phyloP scores from a whole-genome alignment of 257 asterid species.

The Scutellaria galericulata region DNA sequence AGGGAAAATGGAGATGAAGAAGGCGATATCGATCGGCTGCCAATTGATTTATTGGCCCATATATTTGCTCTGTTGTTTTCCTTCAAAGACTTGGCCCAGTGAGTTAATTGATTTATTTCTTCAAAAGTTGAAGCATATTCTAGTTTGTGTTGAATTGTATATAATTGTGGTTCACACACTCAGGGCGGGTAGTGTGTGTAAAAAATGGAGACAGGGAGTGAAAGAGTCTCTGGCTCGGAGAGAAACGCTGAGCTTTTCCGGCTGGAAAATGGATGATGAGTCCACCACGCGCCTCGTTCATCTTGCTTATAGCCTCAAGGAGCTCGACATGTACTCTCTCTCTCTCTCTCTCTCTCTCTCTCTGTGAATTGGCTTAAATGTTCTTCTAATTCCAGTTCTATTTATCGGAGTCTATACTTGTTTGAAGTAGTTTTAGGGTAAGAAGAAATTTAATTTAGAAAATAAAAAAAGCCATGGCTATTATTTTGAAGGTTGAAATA shows the following conservation, averaged over 20 bases:
- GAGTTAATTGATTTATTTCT: conserved; percentile 29
- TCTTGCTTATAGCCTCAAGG: conserved; percentile 75
- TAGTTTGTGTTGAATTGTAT: neutral
- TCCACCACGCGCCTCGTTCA: conserved; percentile 77
- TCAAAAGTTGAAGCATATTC: neutral
- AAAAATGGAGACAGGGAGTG: conserved; percentile 90
- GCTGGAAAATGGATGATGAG: conserved; percentile 88
- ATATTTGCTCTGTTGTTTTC: conserved; percentile 70
- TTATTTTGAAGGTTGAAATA: too few relatives aligned
- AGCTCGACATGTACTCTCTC: conserved; percentile 80
- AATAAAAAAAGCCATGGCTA: too few relatives aligned
- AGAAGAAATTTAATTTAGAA: neutral
- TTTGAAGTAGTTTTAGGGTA: neutral
- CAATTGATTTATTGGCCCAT: conserved; percentile 78
- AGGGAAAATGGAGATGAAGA: conserved; percentile 47
- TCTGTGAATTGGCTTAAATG: neutral
- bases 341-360: too few relatives aligned
- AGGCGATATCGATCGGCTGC: conserved; percentile 72
- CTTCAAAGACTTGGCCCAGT: conserved; percentile 91
- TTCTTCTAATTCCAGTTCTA: too few relatives aligned
- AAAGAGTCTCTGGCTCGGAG: conserved; percentile 71
- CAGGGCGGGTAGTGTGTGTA: conserved; percentile 75
- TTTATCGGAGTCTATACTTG: neutral
- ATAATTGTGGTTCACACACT: conserved; percentile 2
- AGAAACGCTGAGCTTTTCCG: conserved; percentile 73